These are phyloP conservation scores for Colletotrichum truncatum DNA, from an alignment of 2,329 filamentous ascomycete genomes.

Conservation along the genomic window DNA sequence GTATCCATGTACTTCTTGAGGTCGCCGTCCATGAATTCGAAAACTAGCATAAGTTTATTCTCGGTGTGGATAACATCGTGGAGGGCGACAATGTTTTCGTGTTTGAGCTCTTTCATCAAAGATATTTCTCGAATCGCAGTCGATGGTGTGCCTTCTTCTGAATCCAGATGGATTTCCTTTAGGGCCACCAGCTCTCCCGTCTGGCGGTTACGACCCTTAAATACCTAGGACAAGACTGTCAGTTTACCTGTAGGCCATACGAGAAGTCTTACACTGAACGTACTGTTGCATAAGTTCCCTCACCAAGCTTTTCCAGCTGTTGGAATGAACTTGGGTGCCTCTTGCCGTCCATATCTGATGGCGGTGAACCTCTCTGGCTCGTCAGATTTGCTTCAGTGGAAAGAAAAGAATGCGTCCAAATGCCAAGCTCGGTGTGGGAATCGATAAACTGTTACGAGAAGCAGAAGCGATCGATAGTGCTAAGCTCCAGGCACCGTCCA, in stretches of 20 bases:
- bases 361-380: too few species aligned
- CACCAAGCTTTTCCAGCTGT: constrained; percentile 98
- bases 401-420: too few species aligned
- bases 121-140: constrained; percentile 99
- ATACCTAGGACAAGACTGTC: constrained; percentile 73
- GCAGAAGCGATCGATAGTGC: too few species aligned
- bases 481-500: too few species aligned
- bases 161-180: constrained; percentile 99
- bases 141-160: constrained; percentile 95
- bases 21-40: constrained; percentile 99
- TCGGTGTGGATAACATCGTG: constrained; percentile 99
- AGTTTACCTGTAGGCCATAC: not conserved
- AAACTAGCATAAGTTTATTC: constrained; percentile 99
- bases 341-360: constrained; percentile 81
- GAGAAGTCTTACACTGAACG: constrained; percentile 40
- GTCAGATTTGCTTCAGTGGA: too few species aligned
- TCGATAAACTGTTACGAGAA: too few species aligned
- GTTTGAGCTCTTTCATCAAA: constrained; percentile 99
- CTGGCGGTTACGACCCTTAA: constrained; percentile 97
- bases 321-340: constrained; percentile 96
- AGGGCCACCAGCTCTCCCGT: constrained; percentile 96
- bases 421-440: too few species aligned
- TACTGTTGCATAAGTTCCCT: constrained; percentile 98
- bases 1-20: constrained; percentile 99
- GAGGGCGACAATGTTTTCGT: constrained; percentile 96